phyloP scores from a whole-genome alignment of 2,329 filamentous ascomycete species.

The Leptographium procerum region DNA sequence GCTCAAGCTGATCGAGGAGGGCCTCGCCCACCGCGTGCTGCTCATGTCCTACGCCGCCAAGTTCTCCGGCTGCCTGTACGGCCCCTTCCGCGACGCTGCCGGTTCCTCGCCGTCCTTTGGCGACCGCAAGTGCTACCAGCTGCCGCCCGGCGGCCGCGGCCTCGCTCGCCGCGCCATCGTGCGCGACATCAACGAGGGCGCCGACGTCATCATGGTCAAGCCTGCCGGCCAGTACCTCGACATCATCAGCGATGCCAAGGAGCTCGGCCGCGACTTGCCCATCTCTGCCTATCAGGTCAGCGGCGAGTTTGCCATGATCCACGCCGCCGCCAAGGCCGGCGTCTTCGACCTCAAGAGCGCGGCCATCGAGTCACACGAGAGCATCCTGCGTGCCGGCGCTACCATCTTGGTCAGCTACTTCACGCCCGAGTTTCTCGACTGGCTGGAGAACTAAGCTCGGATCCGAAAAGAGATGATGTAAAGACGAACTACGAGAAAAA shows the following conservation, averaged over 20 bases:
- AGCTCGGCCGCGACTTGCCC: slow-evolving; percentile 81
- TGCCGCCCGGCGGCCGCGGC: slow-evolving; percentile 83
- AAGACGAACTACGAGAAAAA: neutral
- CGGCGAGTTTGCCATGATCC: slow-evolving; percentile 96
- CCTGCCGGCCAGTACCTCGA: slow-evolving; percentile 91
- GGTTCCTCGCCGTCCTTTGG: slow-evolving; percentile 86
- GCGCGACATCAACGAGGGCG: slow-evolving; percentile 84
- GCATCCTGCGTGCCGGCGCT: slow-evolving; percentile 84
- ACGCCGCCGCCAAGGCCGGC: slow-evolving; percentile 87
- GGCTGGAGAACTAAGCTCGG: slow-evolving; percentile 29
- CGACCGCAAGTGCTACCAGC: slow-evolving; percentile 92
- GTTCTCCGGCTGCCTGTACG: slow-evolving; percentile 92
- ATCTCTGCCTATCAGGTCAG: slow-evolving; percentile 95
- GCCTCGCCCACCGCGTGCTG: slow-evolving; percentile 79
- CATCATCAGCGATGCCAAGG: slow-evolving; percentile 95
- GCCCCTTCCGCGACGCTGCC: slow-evolving; percentile 92
- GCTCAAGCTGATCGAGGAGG: slow-evolving; percentile 90
- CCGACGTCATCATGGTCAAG: slow-evolving; percentile 99
- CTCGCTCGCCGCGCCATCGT: slow-evolving; percentile 82
- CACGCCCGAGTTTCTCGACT: slow-evolving; percentile 66
- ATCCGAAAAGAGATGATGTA: too few relatives aligned
- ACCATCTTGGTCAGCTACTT: slow-evolving; percentile 94
- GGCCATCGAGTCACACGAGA: slow-evolving; percentile 90
- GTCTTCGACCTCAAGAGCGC: slow-evolving; percentile 92
- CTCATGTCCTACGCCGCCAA: slow-evolving; percentile 98